Evolutionary conservation across 495 filamentous ascomycete species (phyloP).

Genomic region (Haplographium delicatum): DNA sequence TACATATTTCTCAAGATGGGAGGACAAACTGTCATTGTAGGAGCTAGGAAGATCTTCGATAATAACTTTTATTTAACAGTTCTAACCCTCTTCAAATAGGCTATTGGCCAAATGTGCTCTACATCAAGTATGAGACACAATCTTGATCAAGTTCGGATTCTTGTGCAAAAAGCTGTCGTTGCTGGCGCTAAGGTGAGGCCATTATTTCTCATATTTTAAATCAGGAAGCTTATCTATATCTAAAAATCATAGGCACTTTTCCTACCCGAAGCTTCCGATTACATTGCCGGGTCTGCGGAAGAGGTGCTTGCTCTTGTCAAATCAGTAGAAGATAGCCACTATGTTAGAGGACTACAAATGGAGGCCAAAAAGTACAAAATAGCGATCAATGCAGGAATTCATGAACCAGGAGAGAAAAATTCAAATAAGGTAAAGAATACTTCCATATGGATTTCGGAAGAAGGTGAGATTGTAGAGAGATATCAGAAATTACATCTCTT

Average conservation of each 20-base stretch:
- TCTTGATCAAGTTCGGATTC: conserved; percentile 61
- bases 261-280: conserved; percentile 69
- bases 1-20: conserved; percentile 10
- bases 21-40: conserved; percentile 11
- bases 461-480: conserved; percentile 53
- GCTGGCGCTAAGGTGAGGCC: conserved; percentile 65
- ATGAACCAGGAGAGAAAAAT: conserved; percentile 52
- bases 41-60: neutral
- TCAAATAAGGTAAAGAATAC: conserved; percentile 56
- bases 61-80: neutral
- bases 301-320: conserved; percentile 62
- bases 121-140: conserved; percentile 72
- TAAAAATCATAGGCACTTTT: conserved; percentile 41
- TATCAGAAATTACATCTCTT: conserved; percentile 79
- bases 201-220: neutral
- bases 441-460: conserved; percentile 63
- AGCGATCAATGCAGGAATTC: conserved; percentile 80
- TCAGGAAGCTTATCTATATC: neutral
- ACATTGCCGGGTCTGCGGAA: conserved; percentile 60
- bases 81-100: conserved; percentile 39
- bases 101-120: conserved; percentile 80
- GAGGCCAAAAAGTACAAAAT: conserved; percentile 53
- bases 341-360: conserved; percentile 64
- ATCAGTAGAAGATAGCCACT: conserved; percentile 47
- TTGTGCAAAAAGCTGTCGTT: conserved; percentile 64